A percentile compares a stretch with the other conserved stretches of the same genome.
These are phyloP conservation scores for Aspergillus felis DNA, from an alignment of 2,329 filamentous ascomycete genomes.

Conservation along the genomic window DNA sequence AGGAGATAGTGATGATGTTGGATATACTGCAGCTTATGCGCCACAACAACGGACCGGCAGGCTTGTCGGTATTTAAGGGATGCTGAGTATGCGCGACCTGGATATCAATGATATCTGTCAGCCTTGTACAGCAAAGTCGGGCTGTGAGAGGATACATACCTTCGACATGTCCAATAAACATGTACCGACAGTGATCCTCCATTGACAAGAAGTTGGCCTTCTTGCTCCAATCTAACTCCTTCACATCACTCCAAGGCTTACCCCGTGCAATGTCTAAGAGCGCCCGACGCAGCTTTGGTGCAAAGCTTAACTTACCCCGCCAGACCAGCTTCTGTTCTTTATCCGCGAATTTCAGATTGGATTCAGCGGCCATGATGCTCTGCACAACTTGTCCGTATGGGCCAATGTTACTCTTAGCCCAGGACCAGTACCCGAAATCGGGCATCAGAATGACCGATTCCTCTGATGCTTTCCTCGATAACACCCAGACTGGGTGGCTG, in stretches of 20 bases:
- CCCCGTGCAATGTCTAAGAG: constrained; percentile 29
- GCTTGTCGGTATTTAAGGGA: constrained; percentile 49
- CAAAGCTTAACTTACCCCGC: constrained; percentile 39
- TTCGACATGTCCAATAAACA: constrained; percentile 52
- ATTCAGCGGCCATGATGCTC: constrained; percentile 10
- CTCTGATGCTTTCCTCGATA: constrained; percentile 29
- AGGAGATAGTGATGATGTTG: constrained; percentile 46
- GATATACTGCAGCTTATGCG: constrained; percentile 45
- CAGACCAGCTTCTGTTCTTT: constrained; percentile 41
- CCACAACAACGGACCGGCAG: constrained; percentile 44
- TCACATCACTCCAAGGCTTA: constrained; percentile 43
- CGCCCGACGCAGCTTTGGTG: constrained; percentile 30
- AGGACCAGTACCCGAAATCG: constrained; percentile 48
- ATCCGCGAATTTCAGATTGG: constrained; percentile 11
- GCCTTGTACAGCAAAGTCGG: no score
- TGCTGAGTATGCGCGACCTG: constrained; percentile 42
- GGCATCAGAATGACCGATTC: constrained; percentile 44
- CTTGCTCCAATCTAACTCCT: constrained; percentile 35
- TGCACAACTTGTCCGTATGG: constrained; percentile 20
- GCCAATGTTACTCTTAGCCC: constrained; percentile 26
- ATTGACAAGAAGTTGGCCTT: constrained; percentile 45
- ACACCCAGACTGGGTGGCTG: constrained; percentile 36
- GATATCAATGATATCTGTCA: no score
- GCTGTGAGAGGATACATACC: constrained; percentile 4
- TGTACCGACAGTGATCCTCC: constrained; percentile 51